Base-by-base conservation (phyloP, 2,329 filamentous ascomycete species). In the Pestalotiopsis sp. region DNA sequence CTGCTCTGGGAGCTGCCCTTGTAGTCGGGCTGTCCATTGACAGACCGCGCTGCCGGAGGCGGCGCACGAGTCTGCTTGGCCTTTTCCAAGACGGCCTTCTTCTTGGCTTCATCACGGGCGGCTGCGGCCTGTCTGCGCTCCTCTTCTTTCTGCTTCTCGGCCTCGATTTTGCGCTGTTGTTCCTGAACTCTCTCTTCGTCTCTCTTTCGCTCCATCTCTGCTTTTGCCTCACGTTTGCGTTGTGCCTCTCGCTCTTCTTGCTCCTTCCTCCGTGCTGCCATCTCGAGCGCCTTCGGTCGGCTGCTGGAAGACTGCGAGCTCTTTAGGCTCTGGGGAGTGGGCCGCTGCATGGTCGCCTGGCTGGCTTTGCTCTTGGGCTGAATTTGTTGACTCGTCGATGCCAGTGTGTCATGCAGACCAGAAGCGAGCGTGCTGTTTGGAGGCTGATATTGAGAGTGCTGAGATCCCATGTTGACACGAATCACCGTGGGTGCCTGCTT, bases 231-330 rank as follows among this genome's bases (percentile, higher is more conserved):
- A 9, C 91, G 90, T 76, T 93, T 95, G 64, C 91, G 89, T 75
- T 94, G 91, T 14, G 90, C 89, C 72, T 94, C 93, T 62, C 90
- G 89, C 77, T 97, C 93, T 74, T 97, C 94, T 77, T 91, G 91
- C 78, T 97, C 94, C 77, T 92, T 95, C 80, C 94, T 95, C 76
- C 90, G 91, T 52, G 93, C 92, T 2, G 92, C 93, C 62, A 92
- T 85, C 66, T 95, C 90, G 25, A 95, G 83, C 2, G 92, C 91
- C 77, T 92, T 93, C 0, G 90, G 87, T 65, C 91, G 89, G 2
- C 87, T 84, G n/a, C 84, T 85, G 39, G 90, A 86, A n/a, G 89
- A 89, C 6, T 84, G 83, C 6, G 88, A 89, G 74, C 85, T 87
- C 78, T 92, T 93, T 66, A 94, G 83, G 75, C 87, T 93, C 66